These are phyloP conservation scores for Linnemannia zychae DNA, from an alignment of 192 early-diverging fungal genomes.

Conservation along the genomic window DNA sequence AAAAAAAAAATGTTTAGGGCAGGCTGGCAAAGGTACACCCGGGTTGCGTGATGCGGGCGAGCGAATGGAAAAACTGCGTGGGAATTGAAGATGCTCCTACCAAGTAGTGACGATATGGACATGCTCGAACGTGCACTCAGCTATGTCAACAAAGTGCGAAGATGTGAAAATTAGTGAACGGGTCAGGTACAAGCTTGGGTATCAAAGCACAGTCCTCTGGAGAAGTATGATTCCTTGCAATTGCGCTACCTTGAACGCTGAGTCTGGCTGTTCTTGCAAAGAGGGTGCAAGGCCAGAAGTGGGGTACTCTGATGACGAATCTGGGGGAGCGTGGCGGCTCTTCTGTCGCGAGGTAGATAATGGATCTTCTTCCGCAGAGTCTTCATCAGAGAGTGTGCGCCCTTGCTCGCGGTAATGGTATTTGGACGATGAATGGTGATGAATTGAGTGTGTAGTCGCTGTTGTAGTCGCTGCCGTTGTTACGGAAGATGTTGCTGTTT, in stretches of 20 bases:
- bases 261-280: neutral
- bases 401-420: conserved; percentile 30
- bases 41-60: neutral
- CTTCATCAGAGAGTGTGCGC: conserved; percentile 23
- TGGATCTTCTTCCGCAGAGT: conserved; percentile 30
- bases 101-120: conserved; percentile 53
- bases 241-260: neutral
- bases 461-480: neutral
- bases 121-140: conserved; percentile 22
- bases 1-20: neutral
- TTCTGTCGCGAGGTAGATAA: neutral
- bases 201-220: neutral
- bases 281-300: neutral
- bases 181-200: too few relatives aligned
- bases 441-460: neutral
- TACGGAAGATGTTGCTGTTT: neutral
- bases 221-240: neutral
- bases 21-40: neutral
- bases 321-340: neutral
- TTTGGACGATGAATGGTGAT: neutral
- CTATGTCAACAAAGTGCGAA: neutral
- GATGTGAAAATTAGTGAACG: neutral
- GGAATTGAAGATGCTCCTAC: conserved; percentile 19
- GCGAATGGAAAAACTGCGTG: neutral
- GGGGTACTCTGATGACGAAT: neutral